Evolutionary conservation across 106 monocot species (phyloP).

Genomic region (Platanthera guangdongensis): DNA sequence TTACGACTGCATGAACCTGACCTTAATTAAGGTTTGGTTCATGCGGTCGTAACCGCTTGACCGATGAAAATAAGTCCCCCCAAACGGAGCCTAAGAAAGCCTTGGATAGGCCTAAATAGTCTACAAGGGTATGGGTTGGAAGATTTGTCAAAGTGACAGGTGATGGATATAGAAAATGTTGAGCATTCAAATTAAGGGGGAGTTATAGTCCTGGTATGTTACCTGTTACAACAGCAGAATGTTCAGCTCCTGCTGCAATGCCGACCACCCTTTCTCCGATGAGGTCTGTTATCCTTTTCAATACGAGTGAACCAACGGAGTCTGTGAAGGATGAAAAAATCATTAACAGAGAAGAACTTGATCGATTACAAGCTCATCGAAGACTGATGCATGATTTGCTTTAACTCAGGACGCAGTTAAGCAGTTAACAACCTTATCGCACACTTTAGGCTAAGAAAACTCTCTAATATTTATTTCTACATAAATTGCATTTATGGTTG

Average conservation of each 20-base stretch:
- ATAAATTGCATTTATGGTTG: not conserved
- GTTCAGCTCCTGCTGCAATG: constrained; percentile 77
- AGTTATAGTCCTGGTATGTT: not conserved
- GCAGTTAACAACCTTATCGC: not conserved
- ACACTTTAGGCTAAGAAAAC: not conserved
- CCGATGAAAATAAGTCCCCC: no score
- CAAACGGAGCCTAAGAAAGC: no score
- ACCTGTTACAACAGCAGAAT: constrained; percentile 81
- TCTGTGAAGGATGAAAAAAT: not conserved
- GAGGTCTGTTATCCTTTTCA: constrained; percentile 29
- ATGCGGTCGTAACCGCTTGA: no score
- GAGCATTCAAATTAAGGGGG: not conserved
- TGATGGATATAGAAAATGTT: not conserved
- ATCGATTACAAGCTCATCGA: not conserved
- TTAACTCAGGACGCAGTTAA: not conserved
- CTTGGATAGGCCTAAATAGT: not conserved
- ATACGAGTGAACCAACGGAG: not conserved
- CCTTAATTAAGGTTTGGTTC: no score
- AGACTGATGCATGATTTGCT: not conserved
- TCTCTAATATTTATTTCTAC: not conserved
- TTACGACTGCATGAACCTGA: no score
- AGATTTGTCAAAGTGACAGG: not conserved
- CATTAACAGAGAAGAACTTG: not conserved
- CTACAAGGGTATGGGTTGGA: not conserved
- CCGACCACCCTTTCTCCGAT: constrained; percentile 31